Evolutionary conservation across 2,329 filamentous ascomycete genomes (phyloP).

Genomic region (Botrytis medusae): DNA sequence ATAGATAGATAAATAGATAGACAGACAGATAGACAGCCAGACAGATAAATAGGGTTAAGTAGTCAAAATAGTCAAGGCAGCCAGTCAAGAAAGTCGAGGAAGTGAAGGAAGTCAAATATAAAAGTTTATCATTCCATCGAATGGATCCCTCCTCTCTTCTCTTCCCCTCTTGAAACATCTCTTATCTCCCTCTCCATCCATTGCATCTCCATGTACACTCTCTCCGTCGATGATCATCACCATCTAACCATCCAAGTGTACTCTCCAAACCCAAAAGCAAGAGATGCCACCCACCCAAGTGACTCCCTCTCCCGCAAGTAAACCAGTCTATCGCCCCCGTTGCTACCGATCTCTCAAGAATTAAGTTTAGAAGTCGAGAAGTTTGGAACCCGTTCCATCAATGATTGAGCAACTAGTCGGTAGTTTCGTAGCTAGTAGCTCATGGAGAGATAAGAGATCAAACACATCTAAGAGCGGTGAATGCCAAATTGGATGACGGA

Average conservation of each 20-base stretch:
- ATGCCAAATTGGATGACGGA: neutral
- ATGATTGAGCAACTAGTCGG: neutral
- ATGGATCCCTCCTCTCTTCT: neutral
- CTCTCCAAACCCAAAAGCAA: neutral
- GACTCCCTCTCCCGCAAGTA: neutral
- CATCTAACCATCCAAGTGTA: neutral
- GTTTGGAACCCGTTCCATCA: neutral
- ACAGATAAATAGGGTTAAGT: neutral
- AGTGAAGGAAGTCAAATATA: neutral
- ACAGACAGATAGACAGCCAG: neutral
- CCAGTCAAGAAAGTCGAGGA: neutral
- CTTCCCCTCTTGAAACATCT: neutral
- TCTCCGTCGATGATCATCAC: neutral
- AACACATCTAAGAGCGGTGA: neutral
- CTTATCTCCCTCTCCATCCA: neutral
- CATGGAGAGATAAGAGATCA: neutral
- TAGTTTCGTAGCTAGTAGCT: neutral
- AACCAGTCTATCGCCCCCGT: neutral
- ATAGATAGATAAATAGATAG: neutral
- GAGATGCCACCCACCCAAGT: too few species aligned
- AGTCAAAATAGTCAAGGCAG: neutral
- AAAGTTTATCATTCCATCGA: neutral
- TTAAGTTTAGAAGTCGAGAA: neutral
- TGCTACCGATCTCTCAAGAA: neutral
- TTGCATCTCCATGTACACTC: neutral